phyloP scores from a whole-genome alignment of 371 early-diverging fungal species.

The Rhizopus stolonifer region DNA sequence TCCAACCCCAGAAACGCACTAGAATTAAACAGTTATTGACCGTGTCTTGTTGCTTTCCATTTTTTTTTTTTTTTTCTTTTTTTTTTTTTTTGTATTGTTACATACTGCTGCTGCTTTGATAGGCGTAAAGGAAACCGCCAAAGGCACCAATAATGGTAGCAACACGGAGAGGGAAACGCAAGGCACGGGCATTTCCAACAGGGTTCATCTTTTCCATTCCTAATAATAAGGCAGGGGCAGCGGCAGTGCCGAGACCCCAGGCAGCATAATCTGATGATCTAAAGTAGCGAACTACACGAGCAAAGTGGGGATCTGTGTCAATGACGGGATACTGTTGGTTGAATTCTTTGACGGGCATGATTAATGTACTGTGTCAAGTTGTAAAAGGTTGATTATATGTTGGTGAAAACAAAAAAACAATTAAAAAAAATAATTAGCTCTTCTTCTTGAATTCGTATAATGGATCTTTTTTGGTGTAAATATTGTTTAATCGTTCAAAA shows the following conservation, averaged over 20 bases:
- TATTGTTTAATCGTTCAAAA: background rate
- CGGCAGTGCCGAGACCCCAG: slow-evolving; percentile 68
- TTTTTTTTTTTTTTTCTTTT: background rate
- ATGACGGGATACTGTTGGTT: slow-evolving; percentile 64
- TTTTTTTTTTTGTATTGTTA: slow-evolving; percentile 3
- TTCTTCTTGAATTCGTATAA: background rate
- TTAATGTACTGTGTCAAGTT: slow-evolving; percentile 1
- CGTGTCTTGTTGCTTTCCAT: too few species aligned
- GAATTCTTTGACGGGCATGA: slow-evolving; percentile 52
- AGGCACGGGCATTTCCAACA: slow-evolving; percentile 43
- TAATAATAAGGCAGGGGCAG: slow-evolving; percentile 73
- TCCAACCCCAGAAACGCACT: slow-evolving; percentile 95
- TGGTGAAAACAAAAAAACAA: background rate
- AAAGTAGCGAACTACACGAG: slow-evolving; percentile 87
- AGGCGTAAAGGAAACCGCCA: slow-evolving; percentile 72
- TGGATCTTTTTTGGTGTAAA: background rate
- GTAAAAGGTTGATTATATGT: background rate
- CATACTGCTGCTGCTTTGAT: slow-evolving; percentile 69
- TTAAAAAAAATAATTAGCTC: background rate
- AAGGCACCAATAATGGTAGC: slow-evolving; percentile 58
- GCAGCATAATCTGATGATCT: slow-evolving; percentile 78
- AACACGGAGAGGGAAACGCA: slow-evolving; percentile 53
- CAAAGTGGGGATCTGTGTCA: slow-evolving; percentile 79
- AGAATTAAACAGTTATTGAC: slow-evolving; percentile 5
- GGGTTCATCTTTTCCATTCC: slow-evolving; percentile 60